Evolutionary conservation across 164 flowering plant genomes (phyloP).

Genomic region (Kalanchoe fedtschenkoi): DNA sequence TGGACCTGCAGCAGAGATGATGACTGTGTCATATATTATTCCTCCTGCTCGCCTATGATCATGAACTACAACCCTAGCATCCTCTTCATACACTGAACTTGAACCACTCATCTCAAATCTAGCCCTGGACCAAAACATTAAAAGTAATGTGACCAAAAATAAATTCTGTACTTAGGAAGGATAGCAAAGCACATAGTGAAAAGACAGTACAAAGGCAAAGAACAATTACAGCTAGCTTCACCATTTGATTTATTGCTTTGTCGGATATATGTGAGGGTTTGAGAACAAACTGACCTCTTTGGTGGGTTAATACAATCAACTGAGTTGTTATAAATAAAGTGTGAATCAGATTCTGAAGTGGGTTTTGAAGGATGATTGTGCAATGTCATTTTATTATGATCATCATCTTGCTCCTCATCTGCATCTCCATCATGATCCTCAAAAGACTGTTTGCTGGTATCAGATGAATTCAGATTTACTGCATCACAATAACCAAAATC

Average conservation of each 20-base stretch:
- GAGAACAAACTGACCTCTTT: neutral
- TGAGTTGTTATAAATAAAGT: neutral
- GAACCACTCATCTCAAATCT: slow-evolving; percentile 34
- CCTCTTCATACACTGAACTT: slow-evolving; percentile 22
- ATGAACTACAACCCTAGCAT: too few relatives aligned
- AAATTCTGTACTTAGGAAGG: neutral
- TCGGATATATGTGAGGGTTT: neutral
- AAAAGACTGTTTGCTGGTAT: neutral
- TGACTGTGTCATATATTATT: slow-evolving; percentile 11
- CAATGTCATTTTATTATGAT: neutral
- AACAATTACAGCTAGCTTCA: neutral
- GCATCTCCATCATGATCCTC: slow-evolving; percentile 8
- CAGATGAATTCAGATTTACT: neutral
- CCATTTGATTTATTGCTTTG: neutral
- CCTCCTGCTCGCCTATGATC: slow-evolving; percentile 27
- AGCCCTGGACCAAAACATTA: slow-evolving; percentile 19
- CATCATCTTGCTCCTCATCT: slow-evolving; percentile 2
- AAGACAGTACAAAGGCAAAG: slow-evolving; percentile 2
- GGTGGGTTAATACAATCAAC: too few relatives aligned
- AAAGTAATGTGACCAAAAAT: slow-evolving; percentile 5
- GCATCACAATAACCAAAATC: neutral
- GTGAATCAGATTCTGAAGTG: neutral
- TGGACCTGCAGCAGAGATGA: slow-evolving; percentile 17
- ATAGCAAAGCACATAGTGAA: neutral
- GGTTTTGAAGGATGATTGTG: neutral